Conservation (phyloP, 192 early-diverging fungal genomes). For the Entophlyctis luteolus region DNA sequence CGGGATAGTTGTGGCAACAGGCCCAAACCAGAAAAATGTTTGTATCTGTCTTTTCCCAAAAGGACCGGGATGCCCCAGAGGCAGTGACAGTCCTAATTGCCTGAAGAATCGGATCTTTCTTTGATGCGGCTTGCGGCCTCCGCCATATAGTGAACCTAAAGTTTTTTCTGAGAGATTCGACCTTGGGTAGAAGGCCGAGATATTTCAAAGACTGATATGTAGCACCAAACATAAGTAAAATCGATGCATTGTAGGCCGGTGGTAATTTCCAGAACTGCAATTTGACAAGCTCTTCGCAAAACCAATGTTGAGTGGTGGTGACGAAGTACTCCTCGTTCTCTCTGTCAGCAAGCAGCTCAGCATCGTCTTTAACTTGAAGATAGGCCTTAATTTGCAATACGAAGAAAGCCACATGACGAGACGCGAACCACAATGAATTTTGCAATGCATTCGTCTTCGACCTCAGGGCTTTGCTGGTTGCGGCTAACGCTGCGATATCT, state of each 20-base stretch:
- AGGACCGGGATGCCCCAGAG: background rate
- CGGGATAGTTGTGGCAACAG: background rate
- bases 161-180: no score
- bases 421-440: background rate
- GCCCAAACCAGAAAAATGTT: background rate
- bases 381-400: background rate
- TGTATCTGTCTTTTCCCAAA: background rate
- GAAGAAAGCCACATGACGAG: background rate
- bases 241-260: background rate
- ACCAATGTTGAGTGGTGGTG: background rate
- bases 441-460: background rate
- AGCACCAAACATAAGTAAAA: background rate
- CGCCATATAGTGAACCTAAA: background rate
- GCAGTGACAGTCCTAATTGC: background rate
- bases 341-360: background rate
- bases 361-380: background rate
- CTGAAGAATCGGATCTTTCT: background rate
- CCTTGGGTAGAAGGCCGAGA: background rate
- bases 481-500: no score
- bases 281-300: background rate
- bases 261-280: background rate
- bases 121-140: background rate
- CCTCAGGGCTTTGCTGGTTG: background rate
- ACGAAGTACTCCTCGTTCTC: background rate
- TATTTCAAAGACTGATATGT: background rate